phyloP scores from a whole-genome alignment of 2,329 filamentous ascomycete genomes.

The Fusarium solani-melongenae region DNA sequence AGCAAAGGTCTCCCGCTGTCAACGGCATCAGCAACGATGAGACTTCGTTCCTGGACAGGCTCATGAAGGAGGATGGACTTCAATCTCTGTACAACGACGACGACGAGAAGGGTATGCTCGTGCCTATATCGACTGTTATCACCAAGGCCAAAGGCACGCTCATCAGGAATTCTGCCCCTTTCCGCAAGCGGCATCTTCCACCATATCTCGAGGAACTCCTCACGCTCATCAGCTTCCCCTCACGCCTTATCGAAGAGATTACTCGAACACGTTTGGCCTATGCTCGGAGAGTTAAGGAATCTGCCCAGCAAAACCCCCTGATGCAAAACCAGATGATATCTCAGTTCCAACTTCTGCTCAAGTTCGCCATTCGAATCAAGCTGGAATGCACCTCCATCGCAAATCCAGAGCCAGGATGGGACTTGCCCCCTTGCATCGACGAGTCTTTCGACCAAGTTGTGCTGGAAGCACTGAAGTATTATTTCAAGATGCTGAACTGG shows the following conservation, averaged over 20 bases:
- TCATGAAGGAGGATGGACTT: slow-evolving; percentile 95
- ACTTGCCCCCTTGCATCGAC: slow-evolving; percentile 94
- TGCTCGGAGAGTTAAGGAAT: slow-evolving; percentile 94
- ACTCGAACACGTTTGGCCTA: slow-evolving; percentile 92
- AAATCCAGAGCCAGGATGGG: slow-evolving; percentile 91
- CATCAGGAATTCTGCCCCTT: slow-evolving; percentile 85
- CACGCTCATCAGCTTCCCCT: slow-evolving; percentile 96
- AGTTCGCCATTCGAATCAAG: slow-evolving; percentile 92
- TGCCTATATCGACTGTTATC: slow-evolving; percentile 86
- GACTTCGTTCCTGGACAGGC: slow-evolving; percentile 90
- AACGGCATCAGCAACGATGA: slow-evolving; percentile 85
- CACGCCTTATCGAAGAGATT: slow-evolving; percentile 94
- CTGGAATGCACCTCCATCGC: slow-evolving; percentile 86
- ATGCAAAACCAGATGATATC: slow-evolving; percentile 98
- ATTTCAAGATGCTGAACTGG: slow-evolving; percentile 99
- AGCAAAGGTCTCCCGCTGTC: slow-evolving; percentile 70
- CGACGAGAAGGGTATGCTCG: slow-evolving; percentile 79
- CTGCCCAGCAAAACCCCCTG: slow-evolving; percentile 89
- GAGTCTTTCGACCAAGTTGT: slow-evolving; percentile 95
- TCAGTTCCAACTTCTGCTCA: slow-evolving; percentile 93
- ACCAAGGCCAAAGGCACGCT: slow-evolving; percentile 92
- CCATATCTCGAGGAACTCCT: slow-evolving; percentile 97
- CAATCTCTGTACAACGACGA: slow-evolving; percentile 87
- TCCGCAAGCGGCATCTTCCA: slow-evolving; percentile 89
- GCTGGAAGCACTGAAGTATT: slow-evolving; percentile 93